Base-by-base conservation (phyloP, 2,329 filamentous ascomycete genomes). In the Penicillium sclerotigenum region DNA sequence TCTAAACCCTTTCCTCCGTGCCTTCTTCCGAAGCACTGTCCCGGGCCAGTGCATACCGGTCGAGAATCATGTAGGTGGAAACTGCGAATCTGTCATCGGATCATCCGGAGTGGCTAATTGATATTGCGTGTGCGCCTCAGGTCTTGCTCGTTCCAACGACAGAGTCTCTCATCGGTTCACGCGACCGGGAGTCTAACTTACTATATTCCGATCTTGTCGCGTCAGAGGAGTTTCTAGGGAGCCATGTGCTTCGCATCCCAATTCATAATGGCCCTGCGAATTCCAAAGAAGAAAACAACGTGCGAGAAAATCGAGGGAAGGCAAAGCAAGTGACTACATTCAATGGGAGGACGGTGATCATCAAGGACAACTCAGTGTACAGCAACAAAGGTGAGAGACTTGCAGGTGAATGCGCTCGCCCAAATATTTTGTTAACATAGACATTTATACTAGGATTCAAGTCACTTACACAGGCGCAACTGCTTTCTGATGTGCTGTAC, bases 1-100 rank as follows among this genome's bases (percentile, higher is more conserved):
- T 81, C 84, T 97, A 87, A 99, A 99, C 80, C 94, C 94, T 75
- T 97, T 97, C 79, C 84, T 99, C 77, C 88, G 90, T 82, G 91
- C 93, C 83, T 97, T 99, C 86, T 97, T 97, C 84, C 91, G 91
- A 81, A 97, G 91, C 84, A 87, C 90, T 75, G 84, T 97, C 73
- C 88, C 89, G 67, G 81, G 88, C 69, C 93, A 97, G 86, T 97
- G 94, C 81, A 85, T 87, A 61, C 92, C 94, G 53, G 84, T 91
- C 63, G 89, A 94, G 75, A 90, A 96, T 75, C 90, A 97, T 81
- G 85, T 87, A 79, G 66, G 68, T 63, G 26, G 36, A 46, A 40
- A 50, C 47, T 38, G 37, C 50, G 43, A 52, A 56, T 58, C 33
- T 52, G 20, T 24, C 34, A 37, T 47, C 52, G 56, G 59, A 59